Percentiles rank a stretch among this genome's conserved stretches.
Evolutionary conservation across 2,329 filamentous ascomycete genomes (phyloP).

Genomic region (Phialophora chinensis): DNA sequence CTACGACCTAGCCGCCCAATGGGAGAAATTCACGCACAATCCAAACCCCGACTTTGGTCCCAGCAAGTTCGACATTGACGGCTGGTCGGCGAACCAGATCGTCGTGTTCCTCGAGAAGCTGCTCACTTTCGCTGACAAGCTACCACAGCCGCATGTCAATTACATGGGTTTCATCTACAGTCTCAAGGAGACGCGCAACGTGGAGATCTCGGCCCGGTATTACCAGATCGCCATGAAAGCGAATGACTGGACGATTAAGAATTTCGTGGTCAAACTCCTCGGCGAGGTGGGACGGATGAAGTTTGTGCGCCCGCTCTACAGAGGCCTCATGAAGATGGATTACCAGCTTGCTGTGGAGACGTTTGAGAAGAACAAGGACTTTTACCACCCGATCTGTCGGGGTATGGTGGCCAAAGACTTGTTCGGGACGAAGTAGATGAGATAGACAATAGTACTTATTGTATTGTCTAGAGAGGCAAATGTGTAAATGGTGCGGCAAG

Average conservation of each 20-base stretch:
- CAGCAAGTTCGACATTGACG: slow-evolving; percentile 68
- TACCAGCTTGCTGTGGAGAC: slow-evolving; percentile 76
- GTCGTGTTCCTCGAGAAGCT: slow-evolving; percentile 88
- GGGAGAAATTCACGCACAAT: slow-evolving; percentile 63
- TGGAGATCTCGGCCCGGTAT: slow-evolving; percentile 83
- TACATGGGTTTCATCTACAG: slow-evolving; percentile 77
- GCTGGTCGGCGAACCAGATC: slow-evolving; percentile 83
- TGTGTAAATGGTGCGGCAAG: too few species aligned
- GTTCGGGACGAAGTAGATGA: slow-evolving; percentile 47
- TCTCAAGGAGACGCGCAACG: slow-evolving; percentile 76
- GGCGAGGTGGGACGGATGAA: slow-evolving; percentile 93
- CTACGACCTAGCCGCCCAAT: slow-evolving; percentile 80
- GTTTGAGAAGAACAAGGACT: slow-evolving; percentile 84
- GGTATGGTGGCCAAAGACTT: slow-evolving; percentile 87
- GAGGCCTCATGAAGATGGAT: slow-evolving; percentile 76
- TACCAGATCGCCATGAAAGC: slow-evolving; percentile 79
- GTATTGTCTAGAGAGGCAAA: neutral
- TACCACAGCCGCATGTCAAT: slow-evolving; percentile 70
- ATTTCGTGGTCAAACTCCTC: slow-evolving; percentile 74
- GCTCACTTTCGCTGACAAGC: slow-evolving; percentile 68
- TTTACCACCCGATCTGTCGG: slow-evolving; percentile 94
- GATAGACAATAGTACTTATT: neutral
- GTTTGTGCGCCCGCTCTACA: slow-evolving; percentile 83
- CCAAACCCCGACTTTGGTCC: slow-evolving; percentile 61
- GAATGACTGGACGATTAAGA: slow-evolving; percentile 70